These are phyloP conservation scores for Kluyveromyces wickerhamii DNA, from an alignment of 805 yeast genomes.

Conservation along the genomic window DNA sequence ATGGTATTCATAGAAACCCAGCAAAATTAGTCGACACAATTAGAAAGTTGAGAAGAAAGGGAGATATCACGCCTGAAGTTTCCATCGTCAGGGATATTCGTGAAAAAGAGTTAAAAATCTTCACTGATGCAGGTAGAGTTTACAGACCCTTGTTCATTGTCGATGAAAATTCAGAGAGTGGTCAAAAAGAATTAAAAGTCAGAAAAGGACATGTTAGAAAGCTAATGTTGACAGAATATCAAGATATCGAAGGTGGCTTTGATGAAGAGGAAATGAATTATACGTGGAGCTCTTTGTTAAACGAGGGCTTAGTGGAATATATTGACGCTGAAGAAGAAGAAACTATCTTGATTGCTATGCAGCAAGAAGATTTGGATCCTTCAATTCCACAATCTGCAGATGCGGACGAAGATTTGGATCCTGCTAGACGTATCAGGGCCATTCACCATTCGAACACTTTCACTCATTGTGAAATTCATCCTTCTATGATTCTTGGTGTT, in stretches of 20 bases:
- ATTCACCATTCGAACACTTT: conserved; percentile 68
- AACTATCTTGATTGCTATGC: conserved; percentile 97
- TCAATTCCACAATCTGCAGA: conserved; percentile 32
- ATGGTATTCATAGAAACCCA: conserved; percentile 96
- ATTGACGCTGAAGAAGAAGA: conserved; percentile 99
- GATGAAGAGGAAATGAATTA: conserved; percentile 45
- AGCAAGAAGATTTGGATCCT: conserved; percentile 90
- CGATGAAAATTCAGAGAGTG: conserved; percentile 70
- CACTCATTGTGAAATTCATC: conserved; percentile 98
- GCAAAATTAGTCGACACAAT: conserved; percentile 85
- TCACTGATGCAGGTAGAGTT: conserved; percentile 98
- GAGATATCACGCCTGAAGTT: conserved; percentile 93
- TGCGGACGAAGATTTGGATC: conserved; percentile 36
- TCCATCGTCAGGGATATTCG: conserved; percentile 94
- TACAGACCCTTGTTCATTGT: conserved; percentile 94
- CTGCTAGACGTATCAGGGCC: conserved; percentile 79
- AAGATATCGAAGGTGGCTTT: conserved; percentile 42
- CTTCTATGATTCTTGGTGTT: conserved; percentile 96
- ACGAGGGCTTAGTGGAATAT: conserved; percentile 87
- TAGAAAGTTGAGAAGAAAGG: conserved; percentile 85
- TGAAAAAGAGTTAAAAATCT: conserved; percentile 90
- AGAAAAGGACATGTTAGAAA: conserved; percentile 77
- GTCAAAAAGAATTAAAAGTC: conserved; percentile 60
- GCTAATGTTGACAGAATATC: conserved; percentile 56
- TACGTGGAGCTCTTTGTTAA: conserved; percentile 80